These are phyloP conservation scores for Lasiodiplodia citricola DNA, from an alignment of 2,329 filamentous ascomycete genomes.

Conservation along the genomic window DNA sequence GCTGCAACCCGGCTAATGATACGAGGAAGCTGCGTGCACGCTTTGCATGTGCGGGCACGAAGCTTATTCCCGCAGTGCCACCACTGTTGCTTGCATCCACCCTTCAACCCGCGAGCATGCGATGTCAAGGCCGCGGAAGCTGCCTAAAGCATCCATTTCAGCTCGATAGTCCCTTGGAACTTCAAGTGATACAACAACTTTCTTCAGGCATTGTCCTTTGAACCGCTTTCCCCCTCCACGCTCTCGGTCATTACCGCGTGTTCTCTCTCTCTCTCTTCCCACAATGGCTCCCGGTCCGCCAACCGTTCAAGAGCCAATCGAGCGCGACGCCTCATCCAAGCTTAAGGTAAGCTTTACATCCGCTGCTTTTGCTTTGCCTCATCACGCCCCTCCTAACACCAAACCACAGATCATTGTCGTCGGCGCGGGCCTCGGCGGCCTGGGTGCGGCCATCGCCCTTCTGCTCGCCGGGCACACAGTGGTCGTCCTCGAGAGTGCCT, in stretches of 20 bases:
- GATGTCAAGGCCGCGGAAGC: not conserved
- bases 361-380: too few species aligned
- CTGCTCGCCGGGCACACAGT: conserved; percentile 55
- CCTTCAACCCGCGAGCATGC: not conserved
- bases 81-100: conserved; percentile 18
- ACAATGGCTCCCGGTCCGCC: conserved; percentile 26
- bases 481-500: conserved; percentile 55
- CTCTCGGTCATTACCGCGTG: not conserved
- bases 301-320: conserved; percentile 35
- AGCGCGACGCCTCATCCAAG: conserved; percentile 34
- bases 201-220: not conserved
- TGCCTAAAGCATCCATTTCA: not conserved
- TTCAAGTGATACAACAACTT: not conserved
- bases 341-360: conserved; percentile 34
- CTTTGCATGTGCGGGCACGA: not conserved
- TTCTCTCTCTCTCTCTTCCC: not conserved
- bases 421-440: conserved; percentile 62
- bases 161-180: not conserved
- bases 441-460: conserved; percentile 57
- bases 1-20: not conserved
- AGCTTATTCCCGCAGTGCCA: conserved; percentile 7
- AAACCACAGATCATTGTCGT: conserved; percentile 54
- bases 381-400: too few species aligned
- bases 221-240: not conserved
- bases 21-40: not conserved